Conservation (phyloP, 768 basidiomycete species). For the Calvatia gigantea region DNA sequence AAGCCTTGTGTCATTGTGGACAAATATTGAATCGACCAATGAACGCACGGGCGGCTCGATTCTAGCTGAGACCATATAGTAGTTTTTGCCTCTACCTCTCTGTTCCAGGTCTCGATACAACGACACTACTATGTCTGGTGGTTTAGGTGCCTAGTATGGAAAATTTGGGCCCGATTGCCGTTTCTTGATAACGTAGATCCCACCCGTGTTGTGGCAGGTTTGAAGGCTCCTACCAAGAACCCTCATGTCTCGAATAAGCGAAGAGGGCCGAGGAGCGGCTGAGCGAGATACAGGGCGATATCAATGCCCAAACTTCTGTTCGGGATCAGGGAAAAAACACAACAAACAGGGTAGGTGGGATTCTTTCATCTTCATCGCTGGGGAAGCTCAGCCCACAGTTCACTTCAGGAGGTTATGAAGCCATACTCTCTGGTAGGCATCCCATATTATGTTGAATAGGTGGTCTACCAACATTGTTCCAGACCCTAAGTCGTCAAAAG, state of each 20-base stretch:
- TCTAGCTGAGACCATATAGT: too few species aligned
- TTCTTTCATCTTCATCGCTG: background rate
- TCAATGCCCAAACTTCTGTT: conserved; percentile 16
- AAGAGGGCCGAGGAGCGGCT: conserved; percentile 40
- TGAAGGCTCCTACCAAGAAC: conserved; percentile 47
- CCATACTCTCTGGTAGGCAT: conserved; percentile 11
- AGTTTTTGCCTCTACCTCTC: too few species aligned
- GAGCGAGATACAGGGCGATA: conserved; percentile 27
- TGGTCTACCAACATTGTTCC: background rate
- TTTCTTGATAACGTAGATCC: conserved; percentile 26
- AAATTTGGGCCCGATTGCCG: background rate
- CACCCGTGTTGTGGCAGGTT: conserved; percentile 43
- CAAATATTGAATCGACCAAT: background rate
- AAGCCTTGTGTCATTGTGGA: background rate
- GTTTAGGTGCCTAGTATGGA: background rate
- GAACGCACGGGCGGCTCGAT: background rate
- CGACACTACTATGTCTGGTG: background rate
- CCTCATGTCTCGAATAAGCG: conserved; percentile 47
- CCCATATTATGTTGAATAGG: background rate
- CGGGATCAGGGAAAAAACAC: conserved; percentile 20
- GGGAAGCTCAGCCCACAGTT: background rate
- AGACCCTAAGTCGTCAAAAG: conserved; percentile 6
- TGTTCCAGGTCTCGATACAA: background rate
- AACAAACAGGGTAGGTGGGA: background rate
- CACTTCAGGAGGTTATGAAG: conserved; percentile 12